These are phyloP conservation scores for Cetradonia linearis DNA, from an alignment of 495 filamentous ascomycete genomes.

Conservation along the genomic window DNA sequence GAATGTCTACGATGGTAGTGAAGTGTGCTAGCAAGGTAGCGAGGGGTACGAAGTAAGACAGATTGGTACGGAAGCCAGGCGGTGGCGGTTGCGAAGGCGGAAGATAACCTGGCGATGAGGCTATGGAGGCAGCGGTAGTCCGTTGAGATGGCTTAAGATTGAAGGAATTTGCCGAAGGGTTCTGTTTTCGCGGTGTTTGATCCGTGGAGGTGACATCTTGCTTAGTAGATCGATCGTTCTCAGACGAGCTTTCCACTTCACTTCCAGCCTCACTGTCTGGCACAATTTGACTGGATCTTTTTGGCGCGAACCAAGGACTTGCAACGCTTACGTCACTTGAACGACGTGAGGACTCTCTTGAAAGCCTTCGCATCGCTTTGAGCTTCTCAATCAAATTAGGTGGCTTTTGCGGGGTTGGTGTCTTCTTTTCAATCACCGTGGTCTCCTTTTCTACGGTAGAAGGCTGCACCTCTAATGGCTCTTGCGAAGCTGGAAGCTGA, in stretches of 20 bases:
- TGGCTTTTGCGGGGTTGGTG: slow-evolving; percentile 8
- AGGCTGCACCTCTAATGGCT: background rate
- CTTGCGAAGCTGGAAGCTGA: slow-evolving; percentile 4
- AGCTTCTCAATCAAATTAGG: slow-evolving; percentile 19
- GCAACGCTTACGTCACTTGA: slow-evolving; percentile 10
- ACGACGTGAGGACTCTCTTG: slow-evolving; percentile 1
- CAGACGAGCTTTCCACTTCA: slow-evolving; percentile 9
- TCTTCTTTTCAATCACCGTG: background rate
- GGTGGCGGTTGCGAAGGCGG: slow-evolving; percentile 24
- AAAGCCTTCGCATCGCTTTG: slow-evolving; percentile 16
- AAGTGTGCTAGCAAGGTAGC: slow-evolving; percentile 50
- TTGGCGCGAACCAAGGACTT: slow-evolving; percentile 24
- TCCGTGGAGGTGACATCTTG: slow-evolving; percentile 1
- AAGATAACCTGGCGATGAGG: slow-evolving; percentile 13
- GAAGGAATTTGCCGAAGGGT: slow-evolving; percentile 9
- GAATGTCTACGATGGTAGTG: slow-evolving; percentile 47
- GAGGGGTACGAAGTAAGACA: slow-evolving; percentile 60
- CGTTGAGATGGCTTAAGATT: slow-evolving; percentile 11
- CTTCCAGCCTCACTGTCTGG: slow-evolving; percentile 19
- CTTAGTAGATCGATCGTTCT: slow-evolving; percentile 2
- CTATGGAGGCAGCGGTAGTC: slow-evolving; percentile 5
- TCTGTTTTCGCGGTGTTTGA: slow-evolving; percentile 12
- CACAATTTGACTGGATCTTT: slow-evolving; percentile 17
- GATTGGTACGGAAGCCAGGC: slow-evolving; percentile 48
- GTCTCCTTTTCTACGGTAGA: background rate